Evolutionary conservation across 2,329 filamentous ascomycete genomes (phyloP).

Genomic region (Colletotrichum sp.): DNA sequence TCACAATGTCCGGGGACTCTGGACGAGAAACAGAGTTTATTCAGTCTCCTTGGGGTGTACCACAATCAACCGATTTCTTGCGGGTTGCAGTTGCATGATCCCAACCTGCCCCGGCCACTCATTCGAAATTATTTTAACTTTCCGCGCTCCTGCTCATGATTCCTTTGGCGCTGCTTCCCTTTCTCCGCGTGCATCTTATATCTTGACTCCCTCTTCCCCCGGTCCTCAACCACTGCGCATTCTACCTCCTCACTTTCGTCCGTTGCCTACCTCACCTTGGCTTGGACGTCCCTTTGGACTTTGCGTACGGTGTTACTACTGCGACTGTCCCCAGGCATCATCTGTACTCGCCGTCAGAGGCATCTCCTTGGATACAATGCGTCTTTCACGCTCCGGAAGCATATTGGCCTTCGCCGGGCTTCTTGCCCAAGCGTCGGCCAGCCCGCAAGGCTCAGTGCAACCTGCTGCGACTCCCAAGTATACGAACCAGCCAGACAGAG

Average conservation of each 20-base stretch:
- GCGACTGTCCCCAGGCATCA: neutral
- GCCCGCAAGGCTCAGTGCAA: neutral
- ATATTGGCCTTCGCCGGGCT: neutral
- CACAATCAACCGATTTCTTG: neutral
- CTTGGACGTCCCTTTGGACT: neutral
- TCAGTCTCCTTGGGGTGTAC: neutral
- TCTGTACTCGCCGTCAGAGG: neutral
- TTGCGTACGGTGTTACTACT: neutral
- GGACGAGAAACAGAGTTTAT: slow-evolving; percentile 8
- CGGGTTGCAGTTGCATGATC: slow-evolving; percentile 3
- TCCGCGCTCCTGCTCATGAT: neutral
- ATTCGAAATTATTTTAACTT: neutral
- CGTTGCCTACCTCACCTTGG: neutral
- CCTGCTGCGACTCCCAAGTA: neutral
- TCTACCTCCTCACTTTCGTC: neutral
- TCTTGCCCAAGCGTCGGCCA: neutral
- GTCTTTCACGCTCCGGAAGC: neutral
- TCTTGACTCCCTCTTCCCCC: neutral
- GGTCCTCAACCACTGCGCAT: neutral
- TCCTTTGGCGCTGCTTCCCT: neutral
- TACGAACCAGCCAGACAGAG: slow-evolving; percentile 44
- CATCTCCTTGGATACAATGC: neutral
- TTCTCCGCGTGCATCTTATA: neutral
- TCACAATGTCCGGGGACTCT: neutral
- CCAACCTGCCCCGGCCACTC: neutral